Evolutionary conservation across 805 yeast genomes (phyloP), one percentile per base, ranked within the genome.

Genomic region (Spencermartinsiella europaea): DNA sequence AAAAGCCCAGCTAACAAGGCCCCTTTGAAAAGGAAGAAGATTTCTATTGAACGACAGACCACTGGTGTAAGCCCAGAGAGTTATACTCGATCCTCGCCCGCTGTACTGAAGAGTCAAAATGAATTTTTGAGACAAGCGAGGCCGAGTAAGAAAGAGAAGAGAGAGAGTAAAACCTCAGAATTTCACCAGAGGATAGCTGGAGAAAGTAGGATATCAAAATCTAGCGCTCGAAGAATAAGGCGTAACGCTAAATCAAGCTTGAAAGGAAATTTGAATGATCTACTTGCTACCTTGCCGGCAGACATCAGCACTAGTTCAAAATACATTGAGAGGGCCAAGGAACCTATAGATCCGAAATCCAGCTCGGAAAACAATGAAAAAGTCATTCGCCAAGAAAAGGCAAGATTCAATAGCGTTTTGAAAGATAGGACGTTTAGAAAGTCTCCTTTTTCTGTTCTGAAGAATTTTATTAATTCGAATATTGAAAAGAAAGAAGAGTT

Each of bases 381-480:
- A 15, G 54, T 59, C 14, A 41, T 56, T 21, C 49, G 50, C 25
- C 40, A 47, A 10, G 63, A 59, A 39, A 56, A 49, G 12, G 36
- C 39, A 12, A 38, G 53, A 36, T 59, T 59, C 48, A 51, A 51
- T 41, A 39, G 40, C 31, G 55, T 57, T 19, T 35, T 52, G 15
- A 45, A 44, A 14, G 49, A 53, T 21, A 27, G 44, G 19, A 42
- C 48, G 41, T 58, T 55, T 46, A 45, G 49, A 19, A 38, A 51
- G 34, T 48, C 50, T 19, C 62, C 62, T 14, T 54, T 58, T 46
- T 59, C 46, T 12, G 40, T 60, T 8, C 44, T 58, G 15, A 50
- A 47, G 37, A 34, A 21, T 5, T 47, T 47, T n/a, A 55, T 56
- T 16, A 35, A 27, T 21, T 34, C 39, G 16, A 50, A 35, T 31